Percentiles rank a stretch among this genome's conserved stretches.
Evolutionary conservation across 805 yeast genomes (phyloP).

Genomic region (Candida endomychidarum): DNA sequence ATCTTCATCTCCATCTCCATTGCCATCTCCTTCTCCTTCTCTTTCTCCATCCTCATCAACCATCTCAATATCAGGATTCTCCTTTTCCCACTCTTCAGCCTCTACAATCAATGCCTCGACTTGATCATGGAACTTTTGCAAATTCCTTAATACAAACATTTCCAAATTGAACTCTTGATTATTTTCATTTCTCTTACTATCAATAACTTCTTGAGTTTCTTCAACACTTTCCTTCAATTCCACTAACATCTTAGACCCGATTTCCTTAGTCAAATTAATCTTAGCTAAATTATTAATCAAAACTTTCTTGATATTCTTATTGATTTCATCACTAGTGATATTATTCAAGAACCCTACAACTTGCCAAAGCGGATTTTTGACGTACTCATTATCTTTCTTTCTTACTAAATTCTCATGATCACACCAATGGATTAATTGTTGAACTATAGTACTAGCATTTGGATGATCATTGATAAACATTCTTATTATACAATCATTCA

Average conservation of each 20-base stretch:
- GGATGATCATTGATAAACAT: constrained; percentile 43
- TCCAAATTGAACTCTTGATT: constrained; percentile 37
- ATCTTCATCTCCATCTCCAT: constrained; percentile 3
- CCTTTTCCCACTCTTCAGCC: constrained; percentile 21
- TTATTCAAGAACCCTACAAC: constrained; percentile 54
- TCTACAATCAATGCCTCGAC: constrained; percentile 24
- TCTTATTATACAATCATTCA: constrained; percentile 65
- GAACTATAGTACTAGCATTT: constrained; percentile 33
- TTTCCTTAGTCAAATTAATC: constrained; percentile 32
- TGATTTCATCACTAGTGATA: constrained; percentile 46
- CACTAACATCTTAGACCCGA: constrained; percentile 29
- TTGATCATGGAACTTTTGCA: constrained; percentile 29
- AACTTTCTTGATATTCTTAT: constrained; percentile 52
- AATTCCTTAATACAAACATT: constrained; percentile 26
- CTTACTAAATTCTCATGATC: constrained; percentile 70
- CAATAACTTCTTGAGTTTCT: constrained; percentile 31
- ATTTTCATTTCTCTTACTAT: constrained; percentile 19
- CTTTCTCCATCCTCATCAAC: constrained; percentile 8
- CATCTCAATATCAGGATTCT: constrained; percentile 3
- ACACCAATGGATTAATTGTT: constrained; percentile 81
- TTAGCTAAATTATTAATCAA: constrained; percentile 52
- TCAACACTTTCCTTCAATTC: constrained; percentile 35
- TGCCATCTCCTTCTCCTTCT: not conserved
- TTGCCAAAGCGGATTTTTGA: constrained; percentile 57
- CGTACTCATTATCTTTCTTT: constrained; percentile 38